These are phyloP conservation scores for Nematocida sp. DNA, from an alignment of 371 early-diverging fungal species.

Conservation along the genomic window DNA sequence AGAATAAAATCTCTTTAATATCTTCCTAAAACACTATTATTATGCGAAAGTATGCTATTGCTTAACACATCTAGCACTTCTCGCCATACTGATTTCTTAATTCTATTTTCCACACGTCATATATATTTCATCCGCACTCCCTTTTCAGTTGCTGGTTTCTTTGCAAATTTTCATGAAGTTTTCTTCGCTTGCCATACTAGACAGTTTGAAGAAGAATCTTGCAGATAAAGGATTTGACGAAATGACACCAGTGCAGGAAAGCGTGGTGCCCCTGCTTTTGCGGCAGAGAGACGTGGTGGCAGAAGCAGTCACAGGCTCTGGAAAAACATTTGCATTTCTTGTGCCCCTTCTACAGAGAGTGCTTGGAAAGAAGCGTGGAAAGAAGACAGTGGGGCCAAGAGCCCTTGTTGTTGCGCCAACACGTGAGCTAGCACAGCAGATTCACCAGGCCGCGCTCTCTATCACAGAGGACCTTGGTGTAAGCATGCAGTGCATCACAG, in stretches of 20 bases:
- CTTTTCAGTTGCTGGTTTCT: background rate
- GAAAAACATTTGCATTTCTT: slow-evolving; percentile 91
- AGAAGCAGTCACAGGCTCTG: slow-evolving; percentile 91
- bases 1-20: no score
- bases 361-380: slow-evolving; percentile 3
- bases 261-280: slow-evolving; percentile 60
- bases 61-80: no score
- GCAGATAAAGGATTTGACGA: slow-evolving; percentile 39
- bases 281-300: slow-evolving; percentile 76
- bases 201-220: slow-evolving; percentile 39
- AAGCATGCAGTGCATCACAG: slow-evolving; percentile 17
- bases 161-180: slow-evolving; percentile 26
- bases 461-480: background rate
- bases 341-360: slow-evolving; percentile 73
- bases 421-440: slow-evolving; percentile 56
- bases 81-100: no score
- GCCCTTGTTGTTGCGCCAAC: slow-evolving; percentile 52
- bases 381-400: slow-evolving; percentile 1
- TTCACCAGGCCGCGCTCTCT: slow-evolving; percentile 20
- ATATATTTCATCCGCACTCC: no score
- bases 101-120: no score
- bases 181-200: slow-evolving; percentile 21
- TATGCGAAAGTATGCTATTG: no score
- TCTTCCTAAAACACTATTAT: no score
- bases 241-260: slow-evolving; percentile 64